Evolutionary conservation across 2,329 filamentous ascomycete genomes (phyloP).

Genomic region (Fusarium metavorans): DNA sequence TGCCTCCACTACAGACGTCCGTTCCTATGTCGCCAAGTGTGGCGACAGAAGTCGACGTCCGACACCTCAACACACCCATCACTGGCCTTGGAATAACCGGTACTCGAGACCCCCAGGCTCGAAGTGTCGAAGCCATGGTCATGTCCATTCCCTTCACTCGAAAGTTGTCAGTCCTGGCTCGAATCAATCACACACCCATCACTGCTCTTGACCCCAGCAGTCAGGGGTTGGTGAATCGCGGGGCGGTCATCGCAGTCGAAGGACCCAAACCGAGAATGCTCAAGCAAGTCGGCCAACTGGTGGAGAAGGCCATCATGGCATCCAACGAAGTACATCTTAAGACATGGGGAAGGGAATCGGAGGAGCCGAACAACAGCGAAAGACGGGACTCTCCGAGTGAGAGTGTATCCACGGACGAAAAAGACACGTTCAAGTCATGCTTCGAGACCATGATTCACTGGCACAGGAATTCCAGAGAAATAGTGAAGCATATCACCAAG

Average conservation of each 20-base stretch:
- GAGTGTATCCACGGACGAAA: conserved; percentile 34
- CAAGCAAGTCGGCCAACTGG: conserved; percentile 69
- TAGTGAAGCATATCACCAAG: conserved; percentile 65
- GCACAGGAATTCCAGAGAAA: conserved; percentile 80
- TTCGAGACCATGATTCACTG: conserved; percentile 77
- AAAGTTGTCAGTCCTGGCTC: conserved; percentile 81
- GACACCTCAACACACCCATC: conserved; percentile 44
- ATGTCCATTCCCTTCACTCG: conserved; percentile 80
- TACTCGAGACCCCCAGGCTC: conserved; percentile 50
- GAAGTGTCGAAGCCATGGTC: conserved; percentile 74
- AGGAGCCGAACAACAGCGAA: conserved; percentile 24
- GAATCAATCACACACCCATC: conserved; percentile 77
- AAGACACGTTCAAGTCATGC: conserved; percentile 68
- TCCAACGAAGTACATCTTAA: conserved; percentile 57
- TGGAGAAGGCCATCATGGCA: conserved; percentile 71
- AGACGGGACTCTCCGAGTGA: conserved; percentile 21
- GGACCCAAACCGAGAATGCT: conserved; percentile 70
- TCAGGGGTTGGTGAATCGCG: conserved; percentile 64
- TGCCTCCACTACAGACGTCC: conserved; percentile 65
- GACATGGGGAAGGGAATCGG: conserved; percentile 56
- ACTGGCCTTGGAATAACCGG: conserved; percentile 43
- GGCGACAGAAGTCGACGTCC: conserved; percentile 40
- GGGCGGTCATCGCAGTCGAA: conserved; percentile 86
- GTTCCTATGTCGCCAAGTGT: conserved; percentile 48
- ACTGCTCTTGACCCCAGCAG: conserved; percentile 51